phyloP scores from a whole-genome alignment of 73 alveolate species.

The Paramecium octaurelia region DNA sequence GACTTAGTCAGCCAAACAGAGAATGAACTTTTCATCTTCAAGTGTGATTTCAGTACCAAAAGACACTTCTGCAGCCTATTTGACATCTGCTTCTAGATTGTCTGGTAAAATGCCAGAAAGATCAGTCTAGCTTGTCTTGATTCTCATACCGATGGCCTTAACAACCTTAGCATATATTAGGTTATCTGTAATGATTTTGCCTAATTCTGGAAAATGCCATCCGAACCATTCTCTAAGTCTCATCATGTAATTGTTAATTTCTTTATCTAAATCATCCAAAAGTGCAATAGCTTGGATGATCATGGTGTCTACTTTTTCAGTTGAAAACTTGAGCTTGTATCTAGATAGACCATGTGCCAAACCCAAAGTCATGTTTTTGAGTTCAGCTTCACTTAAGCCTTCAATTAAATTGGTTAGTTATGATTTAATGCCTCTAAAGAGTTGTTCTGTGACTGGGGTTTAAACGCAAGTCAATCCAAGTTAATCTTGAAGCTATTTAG shows the following conservation, averaged over 20 bases:
- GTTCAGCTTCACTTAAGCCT: slow-evolving; percentile 93
- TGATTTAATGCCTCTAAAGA: slow-evolving; percentile 91
- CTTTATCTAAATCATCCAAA: slow-evolving; percentile 98
- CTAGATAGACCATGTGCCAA: slow-evolving; percentile 96
- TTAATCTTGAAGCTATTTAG: slow-evolving; percentile 80
- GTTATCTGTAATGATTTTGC: slow-evolving; percentile 98
- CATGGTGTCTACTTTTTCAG: slow-evolving; percentile 98
- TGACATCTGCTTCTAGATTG: slow-evolving; percentile 89
- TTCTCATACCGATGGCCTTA: slow-evolving; percentile 88
- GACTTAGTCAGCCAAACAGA: slow-evolving; percentile 79
- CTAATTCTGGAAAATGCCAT: slow-evolving; percentile 99
- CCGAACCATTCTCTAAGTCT: slow-evolving; percentile 99
- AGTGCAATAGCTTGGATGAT: slow-evolving; percentile 98
- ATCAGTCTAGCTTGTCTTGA: slow-evolving; percentile 72
- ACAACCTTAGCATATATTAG: slow-evolving; percentile 96
- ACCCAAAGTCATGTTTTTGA: slow-evolving; percentile 93
- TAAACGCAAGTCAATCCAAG: slow-evolving; percentile 85
- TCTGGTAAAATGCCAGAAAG: slow-evolving; percentile 85
- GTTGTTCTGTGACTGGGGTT: slow-evolving; percentile 81
- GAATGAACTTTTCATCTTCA: slow-evolving; percentile 91
- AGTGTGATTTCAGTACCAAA: slow-evolving; percentile 99
- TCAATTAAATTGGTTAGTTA: slow-evolving; percentile 88
- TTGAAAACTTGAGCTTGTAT: slow-evolving; percentile 90
- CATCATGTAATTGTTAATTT: slow-evolving; percentile 99
- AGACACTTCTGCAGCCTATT: slow-evolving; percentile 93